Conservation (phyloP, 2,329 filamentous ascomycete species). For the Nannizzia gypsea region DNA sequence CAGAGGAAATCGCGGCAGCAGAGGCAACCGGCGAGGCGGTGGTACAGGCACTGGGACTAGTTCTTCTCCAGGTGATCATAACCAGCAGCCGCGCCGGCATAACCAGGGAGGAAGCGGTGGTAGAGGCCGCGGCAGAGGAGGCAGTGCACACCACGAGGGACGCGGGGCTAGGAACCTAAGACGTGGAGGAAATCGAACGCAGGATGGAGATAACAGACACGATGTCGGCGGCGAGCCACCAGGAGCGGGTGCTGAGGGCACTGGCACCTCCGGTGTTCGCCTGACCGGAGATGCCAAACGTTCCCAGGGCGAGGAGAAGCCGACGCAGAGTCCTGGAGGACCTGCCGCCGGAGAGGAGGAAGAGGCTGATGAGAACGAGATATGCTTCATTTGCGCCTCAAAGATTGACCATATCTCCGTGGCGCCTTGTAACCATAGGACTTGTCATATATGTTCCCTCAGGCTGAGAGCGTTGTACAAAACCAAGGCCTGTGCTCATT, state of each 20-base stretch:
- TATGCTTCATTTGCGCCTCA: conserved; percentile 97
- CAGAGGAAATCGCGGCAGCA: conserved; percentile 9
- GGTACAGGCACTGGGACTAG: not conserved
- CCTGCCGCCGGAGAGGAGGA: conserved; percentile 28
- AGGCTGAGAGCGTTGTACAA: conserved; percentile 90
- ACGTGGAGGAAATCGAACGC: conserved; percentile 3
- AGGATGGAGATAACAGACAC: conserved; percentile 14
- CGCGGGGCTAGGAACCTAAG: not conserved
- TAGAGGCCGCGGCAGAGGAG: not conserved
- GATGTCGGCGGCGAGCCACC: conserved; percentile 32
- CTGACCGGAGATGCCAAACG: conserved; percentile 37
- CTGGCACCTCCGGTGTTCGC: conserved; percentile 36
- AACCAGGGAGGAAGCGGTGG: not conserved
- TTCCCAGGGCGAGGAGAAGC: conserved; percentile 22
- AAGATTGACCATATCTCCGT: conserved; percentile 77
- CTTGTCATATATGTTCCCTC: conserved; percentile 90
- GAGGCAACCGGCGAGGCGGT: conserved; percentile 7
- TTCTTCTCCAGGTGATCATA: not conserved
- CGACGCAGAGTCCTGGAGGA: not conserved
- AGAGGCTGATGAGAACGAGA: conserved; percentile 56
- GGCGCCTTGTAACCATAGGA: conserved; percentile 88
- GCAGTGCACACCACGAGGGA: not conserved
- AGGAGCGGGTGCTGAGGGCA: conserved; percentile 24
- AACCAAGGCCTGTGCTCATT: conserved; percentile 92
- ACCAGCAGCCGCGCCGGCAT: not conserved